Base-by-base conservation (phyloP, 169 alveolate species). In the Besnoitia besnoiti region DNA sequence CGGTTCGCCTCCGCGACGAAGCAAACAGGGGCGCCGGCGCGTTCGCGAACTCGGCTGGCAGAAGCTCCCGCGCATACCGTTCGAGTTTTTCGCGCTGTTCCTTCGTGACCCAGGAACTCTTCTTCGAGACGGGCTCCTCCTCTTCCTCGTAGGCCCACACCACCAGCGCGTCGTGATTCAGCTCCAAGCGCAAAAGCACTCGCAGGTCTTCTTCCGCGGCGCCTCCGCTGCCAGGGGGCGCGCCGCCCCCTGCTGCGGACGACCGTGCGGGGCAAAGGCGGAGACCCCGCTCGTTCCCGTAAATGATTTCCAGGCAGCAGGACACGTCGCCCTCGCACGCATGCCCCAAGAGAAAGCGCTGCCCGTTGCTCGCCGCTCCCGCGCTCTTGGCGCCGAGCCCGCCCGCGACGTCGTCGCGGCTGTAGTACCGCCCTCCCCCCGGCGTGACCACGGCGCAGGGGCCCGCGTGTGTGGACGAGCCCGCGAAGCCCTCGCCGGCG, bases 341-440 rank as follows among this genome's bases (percentile, higher is more conserved):
- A 35, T 39, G 8, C n/a, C 47, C 39, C 39, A 73, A 42, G 16
- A 19, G 3, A 1, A 39, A 19, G 27, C 33, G 67, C 7, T 3
- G 30, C 33, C 67, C 24, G 39, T 42, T 19, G 5, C 82, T n/a
- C 39, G 47, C n/a, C 19, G 16, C 46, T 7, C 82, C 82, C 21
- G 44, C 82, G 39, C 82, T 24, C n/a, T 51, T 14, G 67, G 14
- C 46, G 3, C 82, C 24, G 12, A n/a, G 82, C 14, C 47, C 39
- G 39, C n/a, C 82, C 44, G 12, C 14, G 39, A 27, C 82, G 2
- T 73, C 82, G 3, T 24, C 82, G 21, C 24, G n/a, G 46, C 82
- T n/a, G 46, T 73, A 73, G 46, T 73, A 73, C 46, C 40, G 82
- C 3, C 82, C n/a, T 16, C 82, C 82, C 1, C 82, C 82, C n/a